These are phyloP conservation scores for Chloris gayana DNA, from an alignment of 176 grass and related monocot species.

Conservation along the genomic window DNA sequence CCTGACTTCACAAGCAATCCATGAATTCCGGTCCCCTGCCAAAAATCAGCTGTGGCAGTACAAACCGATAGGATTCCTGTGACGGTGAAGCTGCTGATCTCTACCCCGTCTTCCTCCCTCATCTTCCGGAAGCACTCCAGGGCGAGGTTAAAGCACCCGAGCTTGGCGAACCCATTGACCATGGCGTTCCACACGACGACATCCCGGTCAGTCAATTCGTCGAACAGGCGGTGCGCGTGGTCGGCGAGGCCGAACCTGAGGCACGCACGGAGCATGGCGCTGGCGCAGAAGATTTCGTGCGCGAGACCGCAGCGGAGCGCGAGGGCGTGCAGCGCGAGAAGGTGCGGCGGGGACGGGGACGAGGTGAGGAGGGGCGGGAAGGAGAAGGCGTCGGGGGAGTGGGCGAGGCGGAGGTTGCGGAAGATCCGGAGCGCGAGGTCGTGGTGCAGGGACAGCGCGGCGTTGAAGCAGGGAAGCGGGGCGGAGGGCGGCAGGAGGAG, in stretches of 20 bases:
- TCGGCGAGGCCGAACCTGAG: slow-evolving; percentile 49
- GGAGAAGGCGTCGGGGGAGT: slow-evolving; percentile 55
- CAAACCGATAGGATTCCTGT: slow-evolving; percentile 67
- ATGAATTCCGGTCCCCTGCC: slow-evolving; percentile 37
- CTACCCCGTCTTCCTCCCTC: slow-evolving; percentile 38
- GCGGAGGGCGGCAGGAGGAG: slow-evolving; percentile 14
- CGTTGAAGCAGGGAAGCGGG: slow-evolving; percentile 66
- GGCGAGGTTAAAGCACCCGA: slow-evolving; percentile 53
- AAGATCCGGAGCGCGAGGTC: slow-evolving; percentile 53
- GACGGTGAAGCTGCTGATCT: slow-evolving; percentile 53
- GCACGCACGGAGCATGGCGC: slow-evolving; percentile 45
- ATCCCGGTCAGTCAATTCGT: slow-evolving; percentile 47
- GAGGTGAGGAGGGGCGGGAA: slow-evolving; percentile 43
- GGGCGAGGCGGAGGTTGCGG: slow-evolving; percentile 38
- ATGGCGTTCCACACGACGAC: slow-evolving; percentile 71
- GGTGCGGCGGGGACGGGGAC: not conserved
- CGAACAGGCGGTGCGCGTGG: slow-evolving; percentile 58
- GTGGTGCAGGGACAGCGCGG: slow-evolving; percentile 54
- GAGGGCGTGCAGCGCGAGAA: slow-evolving; percentile 51
- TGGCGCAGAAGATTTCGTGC: slow-evolving; percentile 56
- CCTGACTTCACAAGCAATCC: slow-evolving; percentile 51
- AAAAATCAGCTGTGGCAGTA: slow-evolving; percentile 42
- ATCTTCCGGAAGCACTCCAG: slow-evolving; percentile 53
- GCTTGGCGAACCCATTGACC: slow-evolving; percentile 58
- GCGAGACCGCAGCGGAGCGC: slow-evolving; percentile 43